phyloP scores from a whole-genome alignment of 352 stramenopile genomes.

The Globisporangium barbulae region DNA sequence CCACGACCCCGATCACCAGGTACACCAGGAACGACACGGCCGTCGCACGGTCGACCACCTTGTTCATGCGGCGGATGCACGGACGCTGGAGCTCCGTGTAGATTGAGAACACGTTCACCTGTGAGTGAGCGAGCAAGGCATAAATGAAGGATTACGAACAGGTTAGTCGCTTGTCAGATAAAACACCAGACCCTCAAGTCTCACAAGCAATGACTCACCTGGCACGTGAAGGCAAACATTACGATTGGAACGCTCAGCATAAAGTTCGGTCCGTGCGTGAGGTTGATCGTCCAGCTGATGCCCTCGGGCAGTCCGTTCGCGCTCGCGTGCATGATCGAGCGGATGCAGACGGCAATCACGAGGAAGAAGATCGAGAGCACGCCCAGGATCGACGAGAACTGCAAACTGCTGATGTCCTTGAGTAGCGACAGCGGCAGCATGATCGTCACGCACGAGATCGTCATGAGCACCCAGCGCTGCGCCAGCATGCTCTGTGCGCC shows the following conservation, averaged over 20 bases:
- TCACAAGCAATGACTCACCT: conserved; percentile 30
- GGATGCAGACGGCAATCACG: conserved; percentile 72
- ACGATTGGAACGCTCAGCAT: conserved; percentile 87
- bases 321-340: conserved; percentile 68
- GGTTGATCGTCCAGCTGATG: conserved; percentile 74
- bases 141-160: not conserved
- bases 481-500: conserved; percentile 51
- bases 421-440: conserved; percentile 83
- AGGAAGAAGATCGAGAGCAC: conserved; percentile 86
- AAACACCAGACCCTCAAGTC: not conserved
- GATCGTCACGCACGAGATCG: conserved; percentile 65
- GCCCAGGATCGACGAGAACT: conserved; percentile 83
- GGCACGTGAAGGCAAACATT: conserved; percentile 89
- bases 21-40: conserved; percentile 74
- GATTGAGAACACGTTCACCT: conserved; percentile 88
- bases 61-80: conserved; percentile 87
- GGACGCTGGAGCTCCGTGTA: conserved; percentile 86
- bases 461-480: conserved; percentile 80
- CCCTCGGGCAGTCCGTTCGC: conserved; percentile 54
- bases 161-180: not conserved
- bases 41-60: conserved; percentile 80
- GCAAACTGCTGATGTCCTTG: conserved; percentile 81
- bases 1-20: conserved; percentile 70
- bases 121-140: too few species aligned
- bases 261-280: conserved; percentile 63